These are phyloP conservation scores for Claviceps monticola DNA, from an alignment of 2,329 filamentous ascomycete species.

Conservation along the genomic window DNA sequence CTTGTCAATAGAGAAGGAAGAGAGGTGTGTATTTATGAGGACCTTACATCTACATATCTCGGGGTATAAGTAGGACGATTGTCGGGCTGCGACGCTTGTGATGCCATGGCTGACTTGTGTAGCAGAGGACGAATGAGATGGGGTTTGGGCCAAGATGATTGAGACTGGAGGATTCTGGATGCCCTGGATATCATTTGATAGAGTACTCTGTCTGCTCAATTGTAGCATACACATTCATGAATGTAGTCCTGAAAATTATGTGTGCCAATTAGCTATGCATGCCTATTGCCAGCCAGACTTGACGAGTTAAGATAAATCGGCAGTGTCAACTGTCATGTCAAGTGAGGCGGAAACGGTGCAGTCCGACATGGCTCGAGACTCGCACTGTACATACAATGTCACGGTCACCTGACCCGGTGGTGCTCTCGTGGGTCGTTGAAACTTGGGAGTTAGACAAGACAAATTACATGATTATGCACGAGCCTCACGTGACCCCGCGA, in stretches of 20 bases:
- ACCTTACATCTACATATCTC: conserved; percentile 48
- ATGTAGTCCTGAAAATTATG: too few species aligned
- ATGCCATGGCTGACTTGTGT: conserved; percentile 14
- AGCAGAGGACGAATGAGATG: conserved; percentile 3
- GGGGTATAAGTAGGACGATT: conserved; percentile 20
- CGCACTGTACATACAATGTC: not conserved
- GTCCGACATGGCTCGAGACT: too few species aligned
- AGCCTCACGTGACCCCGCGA: conserved; percentile 12
- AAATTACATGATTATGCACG: conserved; percentile 5
- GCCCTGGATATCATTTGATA: conserved; percentile 2
- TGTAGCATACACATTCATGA: too few species aligned
- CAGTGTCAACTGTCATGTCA: not conserved
- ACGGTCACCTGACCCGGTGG: not conserved
- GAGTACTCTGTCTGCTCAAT: too few species aligned
- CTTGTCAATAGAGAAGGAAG: not conserved
- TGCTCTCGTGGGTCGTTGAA: not conserved
- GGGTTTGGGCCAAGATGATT: not conserved
- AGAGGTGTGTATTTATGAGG: not conserved
- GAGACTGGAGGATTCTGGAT: not conserved
- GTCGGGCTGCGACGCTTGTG: conserved; percentile 9
- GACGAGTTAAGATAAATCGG: not conserved
- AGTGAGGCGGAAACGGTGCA: not conserved
- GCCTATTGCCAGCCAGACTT: not conserved
- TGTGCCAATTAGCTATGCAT: not conserved
- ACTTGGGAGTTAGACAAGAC: too few species aligned